A percentile compares a stretch with the other conserved stretches of the same genome.
Evolutionary conservation across 441 rosid genomes (phyloP).

Genomic region (Mallotus repandus): DNA sequence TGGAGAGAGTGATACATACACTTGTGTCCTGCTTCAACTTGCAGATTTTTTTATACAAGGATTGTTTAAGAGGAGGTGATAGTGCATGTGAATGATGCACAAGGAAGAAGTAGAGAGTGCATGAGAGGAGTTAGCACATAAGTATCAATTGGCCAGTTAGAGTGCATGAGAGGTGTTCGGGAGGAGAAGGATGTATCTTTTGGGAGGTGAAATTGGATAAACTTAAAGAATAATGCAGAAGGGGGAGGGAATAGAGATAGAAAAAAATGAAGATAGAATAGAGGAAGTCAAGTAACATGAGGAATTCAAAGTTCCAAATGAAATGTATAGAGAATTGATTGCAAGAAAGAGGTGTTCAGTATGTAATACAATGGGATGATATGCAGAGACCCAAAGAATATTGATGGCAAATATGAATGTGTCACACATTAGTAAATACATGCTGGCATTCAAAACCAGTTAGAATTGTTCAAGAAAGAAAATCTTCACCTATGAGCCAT

Average conservation of each 20-base stretch:
- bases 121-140: background rate
- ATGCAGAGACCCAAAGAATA: background rate
- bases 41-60: background rate
- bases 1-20: background rate
- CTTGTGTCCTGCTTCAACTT: conserved; percentile 1
- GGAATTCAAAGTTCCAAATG: conserved; percentile 2
- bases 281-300: background rate
- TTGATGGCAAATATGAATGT: too few relatives aligned
- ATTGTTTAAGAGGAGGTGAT: background rate
- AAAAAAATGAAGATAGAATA: too few relatives aligned
- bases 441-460: too few relatives aligned
- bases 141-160: background rate
- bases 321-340: background rate
- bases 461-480: too few relatives aligned
- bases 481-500: too few relatives aligned
- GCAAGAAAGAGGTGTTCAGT: background rate
- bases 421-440: too few relatives aligned
- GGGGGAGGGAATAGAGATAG: too few relatives aligned
- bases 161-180: background rate
- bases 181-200: background rate
- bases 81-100: background rate
- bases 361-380: background rate
- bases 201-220: background rate
- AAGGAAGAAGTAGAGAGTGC: background rate
- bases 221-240: background rate